Evolutionary conservation across 2,329 filamentous ascomycete species (phyloP).

Genomic region (Neofusicoccum sp.): DNA sequence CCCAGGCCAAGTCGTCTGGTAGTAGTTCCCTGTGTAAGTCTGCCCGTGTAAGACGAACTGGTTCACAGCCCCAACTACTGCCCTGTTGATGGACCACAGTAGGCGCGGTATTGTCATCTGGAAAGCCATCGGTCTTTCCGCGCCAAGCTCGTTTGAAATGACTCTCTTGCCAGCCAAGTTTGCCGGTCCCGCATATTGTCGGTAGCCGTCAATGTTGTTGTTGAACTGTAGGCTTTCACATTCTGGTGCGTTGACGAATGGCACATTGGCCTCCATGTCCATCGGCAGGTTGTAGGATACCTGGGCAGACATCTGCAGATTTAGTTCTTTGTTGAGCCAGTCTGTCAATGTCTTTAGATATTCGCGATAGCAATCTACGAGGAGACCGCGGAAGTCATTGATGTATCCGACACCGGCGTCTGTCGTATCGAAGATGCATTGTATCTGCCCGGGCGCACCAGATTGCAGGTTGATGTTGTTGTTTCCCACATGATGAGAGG

Average conservation of each 20-base stretch:
- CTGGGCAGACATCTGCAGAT: slow-evolving; percentile 44
- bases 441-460: slow-evolving; percentile 15
- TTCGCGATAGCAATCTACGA: slow-evolving; percentile 31
- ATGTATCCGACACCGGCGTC: slow-evolving; percentile 22
- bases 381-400: slow-evolving; percentile 28
- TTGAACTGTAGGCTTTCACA: slow-evolving; percentile 44
- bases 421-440: neutral
- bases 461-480: slow-evolving; percentile 22
- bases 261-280: slow-evolving; percentile 46
- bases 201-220: slow-evolving; percentile 44
- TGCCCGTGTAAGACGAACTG: slow-evolving; percentile 13
- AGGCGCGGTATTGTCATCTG: neutral
- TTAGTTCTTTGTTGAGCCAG: slow-evolving; percentile 37
- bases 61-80: slow-evolving; percentile 15
- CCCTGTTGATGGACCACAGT: neutral
- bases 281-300: slow-evolving; percentile 46
- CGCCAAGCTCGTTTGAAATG: slow-evolving; percentile 34
- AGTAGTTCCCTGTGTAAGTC: slow-evolving; percentile 5
- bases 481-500: slow-evolving; percentile 31
- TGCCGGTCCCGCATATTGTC: slow-evolving; percentile 45
- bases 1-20: slow-evolving; percentile 16
- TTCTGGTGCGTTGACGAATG: slow-evolving; percentile 45
- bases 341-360: slow-evolving; percentile 36
- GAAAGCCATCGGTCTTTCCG: neutral
- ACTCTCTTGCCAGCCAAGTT: slow-evolving; percentile 42